phyloP scores from a whole-genome alignment of 1,284 basidiomycete species.

The Phlebopus sp. region DNA sequence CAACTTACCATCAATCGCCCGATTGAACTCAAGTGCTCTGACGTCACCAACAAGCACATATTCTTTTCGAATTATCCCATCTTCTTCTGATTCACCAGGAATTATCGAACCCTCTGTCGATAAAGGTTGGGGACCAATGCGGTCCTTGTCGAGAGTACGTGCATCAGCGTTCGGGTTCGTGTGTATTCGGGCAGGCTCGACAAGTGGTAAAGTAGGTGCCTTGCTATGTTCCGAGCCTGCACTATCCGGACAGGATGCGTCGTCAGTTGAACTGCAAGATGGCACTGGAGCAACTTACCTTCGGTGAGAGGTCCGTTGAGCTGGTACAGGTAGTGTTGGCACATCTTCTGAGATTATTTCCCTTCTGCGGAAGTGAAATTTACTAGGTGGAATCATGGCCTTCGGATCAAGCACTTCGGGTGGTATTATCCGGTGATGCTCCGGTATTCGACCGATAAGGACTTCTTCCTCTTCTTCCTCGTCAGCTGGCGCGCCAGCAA shows the following conservation, averaged over 20 bases:
- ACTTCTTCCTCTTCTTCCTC: slow-evolving; percentile 33
- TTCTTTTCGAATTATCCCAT: slow-evolving; percentile 68
- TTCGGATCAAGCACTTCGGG: slow-evolving; percentile 75
- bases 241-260: slow-evolving; percentile 9
- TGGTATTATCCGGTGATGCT: slow-evolving; percentile 65
- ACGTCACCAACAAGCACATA: slow-evolving; percentile 79
- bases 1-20: slow-evolving; percentile 68
- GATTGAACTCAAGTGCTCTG: slow-evolving; percentile 72
- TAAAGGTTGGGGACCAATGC: slow-evolving; percentile 32
- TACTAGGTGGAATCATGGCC: slow-evolving; percentile 75
- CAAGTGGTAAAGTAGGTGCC: slow-evolving; percentile 1
- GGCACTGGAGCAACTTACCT: slow-evolving; percentile 16
- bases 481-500: slow-evolving; percentile 22
- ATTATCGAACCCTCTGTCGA: slow-evolving; percentile 67
- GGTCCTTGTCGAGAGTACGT: slow-evolving; percentile 12
- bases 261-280: not conserved
- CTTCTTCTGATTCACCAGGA: slow-evolving; percentile 80
- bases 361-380: slow-evolving; percentile 62
- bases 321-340: not conserved
- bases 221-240: slow-evolving; percentile 19
- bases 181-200: slow-evolving; percentile 10
- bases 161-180: slow-evolving; percentile 9
- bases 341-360: slow-evolving; percentile 21
- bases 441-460: slow-evolving; percentile 44
- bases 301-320: slow-evolving; percentile 10